Conservation (phyloP, 352 stramenopile genomes). For the Elongisporangium anandrum region DNA sequence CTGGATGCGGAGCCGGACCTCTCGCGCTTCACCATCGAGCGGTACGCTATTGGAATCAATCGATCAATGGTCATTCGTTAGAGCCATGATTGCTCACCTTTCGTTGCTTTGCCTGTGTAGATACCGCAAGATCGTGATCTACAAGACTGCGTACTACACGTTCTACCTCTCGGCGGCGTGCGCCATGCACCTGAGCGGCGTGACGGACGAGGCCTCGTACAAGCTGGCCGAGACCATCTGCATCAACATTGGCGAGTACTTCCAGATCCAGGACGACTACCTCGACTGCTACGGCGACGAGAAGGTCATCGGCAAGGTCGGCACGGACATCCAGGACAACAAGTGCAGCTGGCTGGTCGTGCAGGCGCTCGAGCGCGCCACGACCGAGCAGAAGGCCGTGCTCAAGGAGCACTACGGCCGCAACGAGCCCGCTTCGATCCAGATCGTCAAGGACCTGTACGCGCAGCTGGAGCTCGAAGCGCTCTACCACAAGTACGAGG, state of each 20-base stretch:
- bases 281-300: conserved; percentile 97
- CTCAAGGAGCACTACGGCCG: conserved; percentile 94
- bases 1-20: conserved; percentile 79
- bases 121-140: conserved; percentile 93
- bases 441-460: conserved; percentile 95
- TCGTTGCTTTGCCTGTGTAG: too few species aligned
- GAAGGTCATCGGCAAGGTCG: conserved; percentile 91
- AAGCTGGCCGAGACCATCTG: conserved; percentile 92
- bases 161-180: conserved; percentile 97
- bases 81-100: too few species aligned
- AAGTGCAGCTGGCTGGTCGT: conserved; percentile 99
- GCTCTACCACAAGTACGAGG: conserved; percentile 93
- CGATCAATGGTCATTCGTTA: too few species aligned
- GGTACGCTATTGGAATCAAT: conserved; percentile 74
- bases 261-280: conserved; percentile 99
- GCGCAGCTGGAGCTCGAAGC: conserved; percentile 84
- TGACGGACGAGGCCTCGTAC: conserved; percentile 76
- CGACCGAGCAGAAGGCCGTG: conserved; percentile 62
- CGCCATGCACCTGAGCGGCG: conserved; percentile 87
- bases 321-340: conserved; percentile 99
- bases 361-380: conserved; percentile 86
- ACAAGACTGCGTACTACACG: conserved; percentile 99
- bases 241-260: conserved; percentile 97
- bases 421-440: conserved; percentile 68
- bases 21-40: conserved; percentile 92